Conservation (phyloP, 1,139 yeast species). For the Taphrina flavorubra region DNA sequence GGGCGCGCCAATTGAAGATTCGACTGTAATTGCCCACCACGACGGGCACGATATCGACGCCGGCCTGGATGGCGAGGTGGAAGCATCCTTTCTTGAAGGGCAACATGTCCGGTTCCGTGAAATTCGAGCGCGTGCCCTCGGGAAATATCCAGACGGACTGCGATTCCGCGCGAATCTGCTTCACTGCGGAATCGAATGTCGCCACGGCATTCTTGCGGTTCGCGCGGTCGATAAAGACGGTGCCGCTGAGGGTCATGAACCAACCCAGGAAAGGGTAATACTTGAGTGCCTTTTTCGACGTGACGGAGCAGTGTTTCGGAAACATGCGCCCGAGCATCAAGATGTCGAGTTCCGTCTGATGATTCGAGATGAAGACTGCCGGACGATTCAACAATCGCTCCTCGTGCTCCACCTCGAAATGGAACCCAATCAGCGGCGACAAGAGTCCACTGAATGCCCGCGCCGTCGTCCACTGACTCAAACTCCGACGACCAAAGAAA, state of each 20-base stretch:
- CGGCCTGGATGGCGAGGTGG: conserved; percentile 92
- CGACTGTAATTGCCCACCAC: conserved; percentile 85
- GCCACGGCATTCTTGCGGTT: conserved; percentile 75
- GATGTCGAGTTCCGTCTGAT: conserved; percentile 62
- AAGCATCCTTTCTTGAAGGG: conserved; percentile 98
- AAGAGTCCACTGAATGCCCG: conserved; percentile 72
- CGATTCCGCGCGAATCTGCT: conserved; percentile 57
- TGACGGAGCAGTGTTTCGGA: conserved; percentile 88
- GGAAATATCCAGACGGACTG: conserved; percentile 48
- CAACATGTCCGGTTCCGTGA: conserved; percentile 67
- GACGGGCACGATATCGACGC: conserved; percentile 84
- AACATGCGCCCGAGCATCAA: conserved; percentile 56
- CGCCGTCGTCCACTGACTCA: conserved; percentile 91
- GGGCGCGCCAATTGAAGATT: conserved; percentile 65
- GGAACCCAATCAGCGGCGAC: conserved; percentile 68
- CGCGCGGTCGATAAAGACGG: conserved; percentile 87
- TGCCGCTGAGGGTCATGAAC: conserved; percentile 91
- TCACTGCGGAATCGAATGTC: conserved; percentile 73
- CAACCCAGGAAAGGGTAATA: conserved; percentile 94
- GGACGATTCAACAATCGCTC: conserved; percentile 63
- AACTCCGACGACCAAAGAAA: conserved; percentile 72
- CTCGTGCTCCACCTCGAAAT: conserved; percentile 68
- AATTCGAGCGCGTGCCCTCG: conserved; percentile 87
- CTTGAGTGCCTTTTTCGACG: conserved; percentile 84
- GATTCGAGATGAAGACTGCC: conserved; percentile 84